Percentiles rank a stretch among this genome's conserved stretches.
These are phyloP conservation scores for Rhodamnia argentea DNA, from an alignment of 345 rosid genomes.

Conservation along the genomic window DNA sequence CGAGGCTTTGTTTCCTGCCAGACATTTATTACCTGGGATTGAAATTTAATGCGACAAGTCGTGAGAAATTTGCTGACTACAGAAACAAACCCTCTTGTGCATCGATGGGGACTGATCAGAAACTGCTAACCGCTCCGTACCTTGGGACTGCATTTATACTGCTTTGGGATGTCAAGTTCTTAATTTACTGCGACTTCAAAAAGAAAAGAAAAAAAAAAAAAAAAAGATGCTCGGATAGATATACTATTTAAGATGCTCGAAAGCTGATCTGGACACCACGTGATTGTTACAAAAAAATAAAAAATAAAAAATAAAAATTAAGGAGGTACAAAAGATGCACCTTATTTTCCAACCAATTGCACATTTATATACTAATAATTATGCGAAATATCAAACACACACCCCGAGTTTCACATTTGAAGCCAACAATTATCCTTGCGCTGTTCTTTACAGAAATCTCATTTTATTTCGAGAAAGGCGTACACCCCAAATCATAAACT, in stretches of 20 bases:
- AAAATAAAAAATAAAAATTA: too few species aligned
- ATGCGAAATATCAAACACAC: background rate
- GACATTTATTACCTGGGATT: background rate
- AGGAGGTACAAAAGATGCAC: background rate
- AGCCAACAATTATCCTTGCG: background rate
- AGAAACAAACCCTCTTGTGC: background rate
- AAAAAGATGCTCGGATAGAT: too few species aligned
- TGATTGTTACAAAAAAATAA: too few species aligned
- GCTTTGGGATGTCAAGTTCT: background rate
- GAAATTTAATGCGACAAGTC: background rate
- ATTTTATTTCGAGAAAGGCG: background rate
- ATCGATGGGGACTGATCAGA: background rate
- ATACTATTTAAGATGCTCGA: too few species aligned
- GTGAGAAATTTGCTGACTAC: background rate
- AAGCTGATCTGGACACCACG: too few species aligned
- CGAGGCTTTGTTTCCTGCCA: background rate
- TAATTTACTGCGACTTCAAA: background rate
- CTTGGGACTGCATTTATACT: background rate
- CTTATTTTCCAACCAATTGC: background rate
- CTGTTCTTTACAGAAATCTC: background rate
- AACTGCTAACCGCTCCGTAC: background rate
- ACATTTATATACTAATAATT: background rate
- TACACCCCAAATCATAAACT: background rate
- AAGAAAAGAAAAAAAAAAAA: accelerated
- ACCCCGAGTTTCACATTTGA: background rate